Conservation (phyloP, 176 grass and related monocot species). For the Bromus sterilis region DNA sequence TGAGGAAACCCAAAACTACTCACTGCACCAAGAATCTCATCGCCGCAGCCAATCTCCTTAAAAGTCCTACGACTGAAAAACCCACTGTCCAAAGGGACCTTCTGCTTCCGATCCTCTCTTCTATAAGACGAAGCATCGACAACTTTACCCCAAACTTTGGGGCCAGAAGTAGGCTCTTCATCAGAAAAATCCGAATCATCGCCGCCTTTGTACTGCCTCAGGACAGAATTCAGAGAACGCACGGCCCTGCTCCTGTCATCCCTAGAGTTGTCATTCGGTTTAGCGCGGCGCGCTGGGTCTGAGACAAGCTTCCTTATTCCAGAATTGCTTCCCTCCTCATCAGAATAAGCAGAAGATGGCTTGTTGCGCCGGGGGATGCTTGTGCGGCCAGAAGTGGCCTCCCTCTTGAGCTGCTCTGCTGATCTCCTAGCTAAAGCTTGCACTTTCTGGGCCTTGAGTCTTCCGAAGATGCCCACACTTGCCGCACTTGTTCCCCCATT, state of each 20-base stretch:
- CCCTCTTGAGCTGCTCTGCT: constrained; percentile 32
- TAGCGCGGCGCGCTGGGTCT: neutral
- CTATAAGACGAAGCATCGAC: constrained; percentile 15
- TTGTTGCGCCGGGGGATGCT: neutral
- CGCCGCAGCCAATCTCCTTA: constrained; percentile 58
- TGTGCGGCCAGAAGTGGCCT: neutral
- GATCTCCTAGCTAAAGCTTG: constrained; percentile 45
- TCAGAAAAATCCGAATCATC: neutral
- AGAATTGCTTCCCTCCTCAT: neutral
- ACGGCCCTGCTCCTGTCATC: neutral
- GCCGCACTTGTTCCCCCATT: neutral
- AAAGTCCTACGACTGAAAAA: constrained; percentile 87
- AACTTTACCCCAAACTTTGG: constrained; percentile 46
- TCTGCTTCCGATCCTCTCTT: constrained; percentile 11
- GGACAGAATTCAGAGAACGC: constrained; percentile 25
- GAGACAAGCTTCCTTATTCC: neutral
- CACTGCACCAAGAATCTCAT: constrained; percentile 51
- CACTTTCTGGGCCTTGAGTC: constrained; percentile 65
- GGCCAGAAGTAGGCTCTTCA: constrained; percentile 9
- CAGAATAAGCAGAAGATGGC: neutral
- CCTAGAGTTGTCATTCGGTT: neutral
- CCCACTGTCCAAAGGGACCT: constrained; percentile 31
- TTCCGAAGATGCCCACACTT: constrained; percentile 41
- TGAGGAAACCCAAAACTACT: constrained; percentile 51
- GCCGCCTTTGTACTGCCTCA: constrained; percentile 10